Percentiles rank a stretch among this genome's conserved stretches.
phyloP scores from a whole-genome alignment of 2,329 filamentous ascomycete genomes.

The Didymosphaeria variabile region DNA sequence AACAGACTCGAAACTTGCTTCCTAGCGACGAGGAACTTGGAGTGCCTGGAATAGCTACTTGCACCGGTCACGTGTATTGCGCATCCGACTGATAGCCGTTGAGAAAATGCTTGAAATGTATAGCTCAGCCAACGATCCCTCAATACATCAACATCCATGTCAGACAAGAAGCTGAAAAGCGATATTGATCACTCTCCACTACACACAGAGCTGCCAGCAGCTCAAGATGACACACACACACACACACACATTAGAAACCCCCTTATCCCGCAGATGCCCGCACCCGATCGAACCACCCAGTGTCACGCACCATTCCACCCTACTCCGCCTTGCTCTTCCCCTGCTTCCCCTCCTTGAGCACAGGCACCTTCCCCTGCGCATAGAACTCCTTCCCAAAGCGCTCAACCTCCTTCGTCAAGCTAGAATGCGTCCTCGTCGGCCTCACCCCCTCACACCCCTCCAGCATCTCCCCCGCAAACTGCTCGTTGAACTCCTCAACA shows the following conservation, averaged over 20 bases:
- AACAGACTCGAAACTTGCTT: too few relatives aligned
- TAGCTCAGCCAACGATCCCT: too few relatives aligned
- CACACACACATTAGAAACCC: background rate
- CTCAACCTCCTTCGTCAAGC: constrained; percentile 41
- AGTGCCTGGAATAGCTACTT: background rate
- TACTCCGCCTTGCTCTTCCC: background rate
- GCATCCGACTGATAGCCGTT: background rate
- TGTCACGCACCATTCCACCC: background rate
- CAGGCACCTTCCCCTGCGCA: constrained; percentile 30
- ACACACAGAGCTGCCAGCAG: background rate
- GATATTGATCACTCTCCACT: background rate
- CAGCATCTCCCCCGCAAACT: constrained; percentile 30
- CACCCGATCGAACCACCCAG: background rate
- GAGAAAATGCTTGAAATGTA: background rate
- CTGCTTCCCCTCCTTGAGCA: constrained; percentile 20
- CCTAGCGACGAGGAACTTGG: background rate
- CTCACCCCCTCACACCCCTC: constrained; percentile 16
- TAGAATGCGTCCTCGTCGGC: constrained; percentile 31
- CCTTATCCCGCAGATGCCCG: background rate
- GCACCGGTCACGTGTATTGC: background rate
- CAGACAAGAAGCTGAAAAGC: background rate
- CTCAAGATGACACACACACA: too few relatives aligned
- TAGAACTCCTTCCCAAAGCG: constrained; percentile 37
- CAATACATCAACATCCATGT: too few relatives aligned
- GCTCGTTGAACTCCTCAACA: constrained; percentile 34